A percentile compares a stretch with the other conserved stretches of the same genome.
Evolutionary conservation across 352 stramenopile species (phyloP).

Genomic region (Phytopythium ostracodes): DNA sequence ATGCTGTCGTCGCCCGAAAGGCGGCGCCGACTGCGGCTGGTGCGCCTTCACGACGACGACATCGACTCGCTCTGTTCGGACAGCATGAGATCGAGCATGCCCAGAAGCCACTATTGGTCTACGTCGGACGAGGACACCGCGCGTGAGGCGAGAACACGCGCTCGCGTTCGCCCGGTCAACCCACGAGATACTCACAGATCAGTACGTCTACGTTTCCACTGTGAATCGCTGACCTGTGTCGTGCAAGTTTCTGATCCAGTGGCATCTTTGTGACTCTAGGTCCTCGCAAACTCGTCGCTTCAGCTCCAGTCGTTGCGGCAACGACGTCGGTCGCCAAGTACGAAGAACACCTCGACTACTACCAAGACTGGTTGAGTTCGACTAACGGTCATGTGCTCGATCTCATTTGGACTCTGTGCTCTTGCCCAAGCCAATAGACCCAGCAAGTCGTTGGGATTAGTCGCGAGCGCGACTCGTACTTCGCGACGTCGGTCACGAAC

Average conservation of each 20-base stretch:
- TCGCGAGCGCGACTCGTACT: not conserved
- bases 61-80: not conserved
- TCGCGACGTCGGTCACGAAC: not conserved
- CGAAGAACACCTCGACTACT: not conserved
- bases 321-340: not conserved
- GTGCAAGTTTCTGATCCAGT: not conserved
- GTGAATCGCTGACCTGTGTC: not conserved
- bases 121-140: not conserved
- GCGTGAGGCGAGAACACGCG: not conserved
- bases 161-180: not conserved
- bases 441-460: not conserved
- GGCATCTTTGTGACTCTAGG: not conserved
- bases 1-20: not conserved
- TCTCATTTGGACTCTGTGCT: not conserved
- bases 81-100: not conserved
- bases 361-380: not conserved
- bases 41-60: not conserved
- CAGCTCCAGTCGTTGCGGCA: not conserved
- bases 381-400: not conserved
- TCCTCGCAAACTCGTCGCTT: not conserved
- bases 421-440: not conserved
- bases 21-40: not conserved
- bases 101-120: not conserved
- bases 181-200: not conserved
- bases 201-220: not conserved